Base-by-base conservation (phyloP, 768 basidiomycete species). In the Macrolepiota albuminosa region DNA sequence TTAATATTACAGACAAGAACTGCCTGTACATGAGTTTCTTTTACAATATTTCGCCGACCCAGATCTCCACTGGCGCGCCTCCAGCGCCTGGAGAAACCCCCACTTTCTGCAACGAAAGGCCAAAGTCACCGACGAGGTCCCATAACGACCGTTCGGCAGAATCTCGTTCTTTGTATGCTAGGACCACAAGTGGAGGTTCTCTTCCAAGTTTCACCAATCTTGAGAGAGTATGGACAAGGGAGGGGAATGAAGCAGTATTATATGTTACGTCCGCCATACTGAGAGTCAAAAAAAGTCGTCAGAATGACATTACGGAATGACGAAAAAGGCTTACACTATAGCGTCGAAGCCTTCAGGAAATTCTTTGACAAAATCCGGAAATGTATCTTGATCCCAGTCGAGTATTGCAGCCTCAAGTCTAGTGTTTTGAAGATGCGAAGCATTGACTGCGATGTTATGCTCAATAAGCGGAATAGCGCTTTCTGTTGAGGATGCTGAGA, bases 251-350 rank as follows among this genome's bases (percentile, higher is more conserved):
- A 1, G 85, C 75, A 0, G 91, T 92, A 73, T 96, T 96, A 76
- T 95, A 96, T 1, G 93, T 88, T 8, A 95, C 91, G 66, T 97
- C 95, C 13, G 93, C 91, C 86, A 95, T 93, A 47, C 93, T 95
- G 64, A 26, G 26, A 29, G n/a, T 43, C 29, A 21, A 54, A 62
- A 62, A 18, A 31, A 50, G 46, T 50, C 56, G 10, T 33, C 3
- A 40, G 26, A 29, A 21, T 36, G n/a, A 16, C 29, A 42, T 33
- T 0, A 56, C 18, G 26, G 18, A 42, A 10, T 42, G 46, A 24
- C 39, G 40, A 29, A 31, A 10, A 77, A 26, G 1, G 24, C 24
- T 29, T 36, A 16, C 88, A 60, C 70, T 55, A 96, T 83, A 40
- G 83, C 74, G 67, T 93, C 86, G 40, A 91, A 74, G 6, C 77